These are phyloP conservation scores for Yamadazyma paraphyllophila DNA, from an alignment of 805 yeast species.

Conservation along the genomic window DNA sequence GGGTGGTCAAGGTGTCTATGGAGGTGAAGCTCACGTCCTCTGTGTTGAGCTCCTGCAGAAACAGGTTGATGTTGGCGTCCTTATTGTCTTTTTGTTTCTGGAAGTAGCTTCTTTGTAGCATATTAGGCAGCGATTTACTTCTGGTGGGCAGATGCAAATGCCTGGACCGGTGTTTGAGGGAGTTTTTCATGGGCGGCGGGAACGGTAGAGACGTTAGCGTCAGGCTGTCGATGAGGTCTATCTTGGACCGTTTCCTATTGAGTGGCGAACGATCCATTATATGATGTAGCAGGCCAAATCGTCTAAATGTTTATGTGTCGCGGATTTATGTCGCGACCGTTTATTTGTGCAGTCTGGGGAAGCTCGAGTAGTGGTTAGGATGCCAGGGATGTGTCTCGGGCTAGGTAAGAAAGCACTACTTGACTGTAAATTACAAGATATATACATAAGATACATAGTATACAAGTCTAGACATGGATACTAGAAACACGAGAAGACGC, in stretches of 20 bases:
- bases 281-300: background rate
- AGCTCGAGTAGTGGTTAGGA: too few relatives aligned
- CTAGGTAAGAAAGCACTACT: too few relatives aligned
- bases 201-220: slow-evolving; percentile 51
- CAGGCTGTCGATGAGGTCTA: slow-evolving; percentile 49
- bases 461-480: background rate
- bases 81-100: background rate
- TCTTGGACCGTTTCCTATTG: slow-evolving; percentile 36
- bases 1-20: slow-evolving; percentile 13
- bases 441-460: too few relatives aligned
- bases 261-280: slow-evolving; percentile 8
- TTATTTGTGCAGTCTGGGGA: too few relatives aligned
- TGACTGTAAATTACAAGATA: too few relatives aligned
- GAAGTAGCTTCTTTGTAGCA: background rate
- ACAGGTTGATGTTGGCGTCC: background rate
- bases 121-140: slow-evolving; percentile 5
- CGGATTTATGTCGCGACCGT: background rate
- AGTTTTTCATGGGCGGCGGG: slow-evolving; percentile 42
- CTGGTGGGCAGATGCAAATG: background rate
- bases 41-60: background rate
- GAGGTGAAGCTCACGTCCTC: slow-evolving; percentile 15
- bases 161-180: slow-evolving; percentile 11
- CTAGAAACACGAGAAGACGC: background rate
- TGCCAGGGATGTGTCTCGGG: too few relatives aligned
- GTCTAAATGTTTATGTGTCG: slow-evolving; percentile 3